Base-by-base conservation (phyloP, 495 filamentous ascomycete genomes). In the Penicillium pancosmium region DNA sequence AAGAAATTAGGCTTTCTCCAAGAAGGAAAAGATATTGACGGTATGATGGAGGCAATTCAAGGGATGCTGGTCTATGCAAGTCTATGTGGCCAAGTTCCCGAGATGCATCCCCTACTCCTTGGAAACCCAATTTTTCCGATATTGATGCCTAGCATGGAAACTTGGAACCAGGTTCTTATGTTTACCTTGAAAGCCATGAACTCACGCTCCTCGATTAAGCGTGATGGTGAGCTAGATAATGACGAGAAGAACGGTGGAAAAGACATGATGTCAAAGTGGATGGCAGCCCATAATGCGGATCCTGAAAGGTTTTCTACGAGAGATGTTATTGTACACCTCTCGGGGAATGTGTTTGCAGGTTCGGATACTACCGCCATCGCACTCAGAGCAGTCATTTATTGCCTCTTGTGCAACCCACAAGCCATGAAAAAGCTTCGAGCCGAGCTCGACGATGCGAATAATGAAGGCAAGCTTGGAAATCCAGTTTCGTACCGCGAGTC, bases 341-440 rank as follows among this genome's bases (percentile, higher is more conserved):
- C 63, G 3, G 55, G 63, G 2, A 75, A 74, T 53, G 68, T 74
- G 8, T 70, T 74, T 33, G 76, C 74, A 8, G 83, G 82, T 5
- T 73, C 75, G 18, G 84, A 86, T 59, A 85, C 84, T 3, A 82
- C 80, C 0, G 87, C 84, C 35, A 86, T 87, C 52, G 80, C 80
- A 4, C 73, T 90, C 0, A 72, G 80, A 0, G 74, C 82, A 6
- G n/a, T 44, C 41, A 7, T 40, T 15, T 19, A 44, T 18, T 19
- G 16, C 13, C 15, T 44, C 41, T 16, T 16, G 15, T 19, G 41
- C 8, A 44, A 44, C 41, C 41, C 16, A 18, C 41, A 5, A 9
- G 15, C 16, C 16, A 16, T 44, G 41, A 19, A 12, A 5, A 16
- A 18, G 16, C 41, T 44, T 16, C 16, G 16, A 16, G 5, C 41